Percentiles rank a stretch among this genome's conserved stretches.
These are phyloP conservation scores for Macrolepiota fuliginosa DNA, from an alignment of 768 basidiomycete genomes.

Conservation along the genomic window DNA sequence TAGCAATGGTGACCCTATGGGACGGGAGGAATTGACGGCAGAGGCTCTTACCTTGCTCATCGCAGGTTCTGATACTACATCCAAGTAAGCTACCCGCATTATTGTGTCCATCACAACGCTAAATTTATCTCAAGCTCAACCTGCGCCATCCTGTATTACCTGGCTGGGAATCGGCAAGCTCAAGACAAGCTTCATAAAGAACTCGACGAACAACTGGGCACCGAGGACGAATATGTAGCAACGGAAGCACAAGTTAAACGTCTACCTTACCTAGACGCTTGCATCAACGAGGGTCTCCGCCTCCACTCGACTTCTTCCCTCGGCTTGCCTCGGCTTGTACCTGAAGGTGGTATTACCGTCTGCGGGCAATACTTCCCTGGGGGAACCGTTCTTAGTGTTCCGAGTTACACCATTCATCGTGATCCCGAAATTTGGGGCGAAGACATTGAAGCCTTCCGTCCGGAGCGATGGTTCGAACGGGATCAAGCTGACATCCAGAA, in stretches of 20 bases:
- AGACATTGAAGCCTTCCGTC: constrained; percentile 71
- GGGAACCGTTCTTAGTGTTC: constrained; percentile 77
- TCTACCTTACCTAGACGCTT: constrained; percentile 79
- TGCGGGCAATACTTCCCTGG: constrained; percentile 59
- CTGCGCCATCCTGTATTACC: constrained; percentile 84
- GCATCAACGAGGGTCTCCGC: constrained; percentile 84
- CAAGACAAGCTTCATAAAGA: constrained; percentile 77
- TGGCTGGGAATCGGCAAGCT: constrained; percentile 62
- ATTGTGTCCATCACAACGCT: background rate
- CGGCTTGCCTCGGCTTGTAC: constrained; percentile 79
- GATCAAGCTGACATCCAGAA: constrained; percentile 60
- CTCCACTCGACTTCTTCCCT: constrained; percentile 82
- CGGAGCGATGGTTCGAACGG: constrained; percentile 83
- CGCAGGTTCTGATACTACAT: constrained; percentile 90
- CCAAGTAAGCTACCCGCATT: constrained; percentile 57
- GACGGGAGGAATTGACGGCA: constrained; percentile 79
- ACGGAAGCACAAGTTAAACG: constrained; percentile 69
- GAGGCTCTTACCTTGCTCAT: constrained; percentile 86
- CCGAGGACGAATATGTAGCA: constrained; percentile 58
- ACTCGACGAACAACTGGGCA: constrained; percentile 58
- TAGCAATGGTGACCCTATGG: constrained; percentile 77
- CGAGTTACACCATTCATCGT: constrained; percentile 82
- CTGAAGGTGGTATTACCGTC: constrained; percentile 69
- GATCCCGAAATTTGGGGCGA: constrained; percentile 72
- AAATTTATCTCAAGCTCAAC: constrained; percentile 58